Conservation (phyloP, 2,329 filamentous ascomycete genomes). For the Cercospora sp. region DNA sequence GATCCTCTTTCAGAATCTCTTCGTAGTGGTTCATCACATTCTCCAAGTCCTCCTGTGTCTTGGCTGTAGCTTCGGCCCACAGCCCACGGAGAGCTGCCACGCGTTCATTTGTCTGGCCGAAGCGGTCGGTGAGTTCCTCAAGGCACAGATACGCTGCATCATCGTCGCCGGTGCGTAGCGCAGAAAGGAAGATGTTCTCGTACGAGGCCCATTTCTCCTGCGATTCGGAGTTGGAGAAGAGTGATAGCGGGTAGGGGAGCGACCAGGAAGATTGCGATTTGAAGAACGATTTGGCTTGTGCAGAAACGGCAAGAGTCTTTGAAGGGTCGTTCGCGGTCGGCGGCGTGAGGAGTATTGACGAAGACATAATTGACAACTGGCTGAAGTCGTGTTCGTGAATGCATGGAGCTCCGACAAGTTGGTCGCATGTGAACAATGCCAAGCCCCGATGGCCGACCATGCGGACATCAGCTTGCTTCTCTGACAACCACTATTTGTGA, state of each 20-base stretch:
- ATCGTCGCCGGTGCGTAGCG: slow-evolving; percentile 81
- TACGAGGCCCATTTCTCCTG: slow-evolving; percentile 80
- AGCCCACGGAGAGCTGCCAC: slow-evolving; percentile 81
- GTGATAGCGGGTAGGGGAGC: slow-evolving; percentile 54
- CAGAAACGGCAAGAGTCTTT: slow-evolving; percentile 49
- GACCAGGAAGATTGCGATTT: slow-evolving; percentile 39
- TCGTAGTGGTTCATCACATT: slow-evolving; percentile 76
- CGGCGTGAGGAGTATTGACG: slow-evolving; percentile 34
- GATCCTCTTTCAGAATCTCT: slow-evolving; percentile 68
- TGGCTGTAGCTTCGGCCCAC: slow-evolving; percentile 78
- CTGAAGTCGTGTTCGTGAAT: neutral
- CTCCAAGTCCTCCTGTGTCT: slow-evolving; percentile 64
- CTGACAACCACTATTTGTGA: neutral
- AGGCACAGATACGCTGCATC: slow-evolving; percentile 73
- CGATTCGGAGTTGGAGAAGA: slow-evolving; percentile 61
- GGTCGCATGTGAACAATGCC: slow-evolving; percentile 16
- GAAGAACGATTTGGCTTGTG: slow-evolving; percentile 46
- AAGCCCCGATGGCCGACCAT: slow-evolving; percentile 8
- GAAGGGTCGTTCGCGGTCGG: slow-evolving; percentile 43
- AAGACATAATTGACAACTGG: slow-evolving; percentile 21
- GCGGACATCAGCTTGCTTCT: slow-evolving; percentile 3
- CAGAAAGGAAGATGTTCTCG: slow-evolving; percentile 83
- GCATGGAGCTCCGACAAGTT: slow-evolving; percentile 1
- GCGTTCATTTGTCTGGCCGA: slow-evolving; percentile 80
- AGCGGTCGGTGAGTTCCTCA: slow-evolving; percentile 72